Percentiles rank a stretch among this genome's conserved stretches.
Evolutionary conservation across 1,284 basidiomycete species (phyloP).

Genomic region (Boletus sp.): DNA sequence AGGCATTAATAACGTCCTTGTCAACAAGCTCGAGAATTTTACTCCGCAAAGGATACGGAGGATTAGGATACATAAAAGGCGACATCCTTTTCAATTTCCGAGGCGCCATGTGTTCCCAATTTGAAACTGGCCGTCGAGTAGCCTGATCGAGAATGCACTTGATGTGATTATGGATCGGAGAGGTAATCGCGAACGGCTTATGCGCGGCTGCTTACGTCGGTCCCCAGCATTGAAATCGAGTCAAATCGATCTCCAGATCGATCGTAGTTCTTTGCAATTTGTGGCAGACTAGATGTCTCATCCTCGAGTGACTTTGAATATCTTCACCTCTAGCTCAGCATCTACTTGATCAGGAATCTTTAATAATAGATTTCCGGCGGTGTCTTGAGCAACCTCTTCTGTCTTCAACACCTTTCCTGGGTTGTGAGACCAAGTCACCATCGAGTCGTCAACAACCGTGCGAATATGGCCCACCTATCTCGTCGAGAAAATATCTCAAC

Average conservation of each 20-base stretch:
- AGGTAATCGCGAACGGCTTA: conserved; percentile 4
- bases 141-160: conserved; percentile 4
- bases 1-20: conserved; percentile 5
- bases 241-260: conserved; percentile 43
- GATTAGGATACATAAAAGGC: conserved; percentile 2
- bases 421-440: conserved; percentile 14
- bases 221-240: conserved; percentile 2
- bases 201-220: not conserved
- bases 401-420: conserved; percentile 20
- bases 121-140: not conserved
- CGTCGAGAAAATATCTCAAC: conserved; percentile 36
- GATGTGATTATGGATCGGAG: conserved; percentile 10
- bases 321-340: conserved; percentile 35
- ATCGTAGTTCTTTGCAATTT: conserved; percentile 35
- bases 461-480: conserved; percentile 33
- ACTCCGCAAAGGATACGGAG: not conserved
- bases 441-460: not conserved
- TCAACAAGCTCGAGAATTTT: conserved; percentile 1
- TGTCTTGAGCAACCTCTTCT: conserved; percentile 25
- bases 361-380: conserved; percentile 10
- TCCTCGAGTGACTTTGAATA: conserved; percentile 34
- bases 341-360: conserved; percentile 25
- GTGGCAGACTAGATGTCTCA: conserved; percentile 5
- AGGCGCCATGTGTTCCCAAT: not conserved
- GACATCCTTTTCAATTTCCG: conserved; percentile 4